phyloP scores from a whole-genome alignment of 2,329 filamentous ascomycete genomes.

The Pyricularia grisea region DNA sequence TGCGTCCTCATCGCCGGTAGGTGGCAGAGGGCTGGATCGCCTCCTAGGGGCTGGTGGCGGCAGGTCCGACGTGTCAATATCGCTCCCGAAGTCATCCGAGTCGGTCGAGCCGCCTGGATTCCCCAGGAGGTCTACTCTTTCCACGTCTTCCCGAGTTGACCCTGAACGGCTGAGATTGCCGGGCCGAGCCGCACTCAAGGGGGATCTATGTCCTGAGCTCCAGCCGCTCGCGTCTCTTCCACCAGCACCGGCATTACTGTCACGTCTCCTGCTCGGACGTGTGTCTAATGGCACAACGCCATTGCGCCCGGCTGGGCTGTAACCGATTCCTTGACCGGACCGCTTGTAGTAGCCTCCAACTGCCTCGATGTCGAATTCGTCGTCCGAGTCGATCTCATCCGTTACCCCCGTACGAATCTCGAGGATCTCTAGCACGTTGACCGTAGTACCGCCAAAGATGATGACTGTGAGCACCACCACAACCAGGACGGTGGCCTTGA shows the following conservation, averaged over 20 bases:
- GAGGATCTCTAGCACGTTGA: constrained; percentile 93
- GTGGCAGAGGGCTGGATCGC: constrained; percentile 28
- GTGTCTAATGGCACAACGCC: constrained; percentile 41
- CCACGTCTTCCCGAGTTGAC: constrained; percentile 36
- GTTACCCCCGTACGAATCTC: constrained; percentile 95
- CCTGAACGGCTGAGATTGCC: constrained; percentile 44
- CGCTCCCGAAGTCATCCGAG: constrained; percentile 47
- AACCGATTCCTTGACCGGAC: constrained; percentile 66
- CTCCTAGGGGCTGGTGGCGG: constrained; percentile 46
- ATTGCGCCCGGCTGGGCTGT: constrained; percentile 58
- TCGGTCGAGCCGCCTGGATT: constrained; percentile 37
- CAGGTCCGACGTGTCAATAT: constrained; percentile 58
- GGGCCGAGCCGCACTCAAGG: constrained; percentile 30
- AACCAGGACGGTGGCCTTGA: constrained; percentile 92
- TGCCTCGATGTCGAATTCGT: constrained; percentile 93
- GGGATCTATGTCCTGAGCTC: constrained; percentile 44
- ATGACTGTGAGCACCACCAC: constrained; percentile 97
- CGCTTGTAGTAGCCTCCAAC: constrained; percentile 76
- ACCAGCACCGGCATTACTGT: constrained; percentile 8
- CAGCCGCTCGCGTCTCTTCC: constrained; percentile 31
- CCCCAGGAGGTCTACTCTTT: constrained; percentile 47
- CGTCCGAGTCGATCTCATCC: constrained; percentile 93
- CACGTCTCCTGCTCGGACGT: constrained; percentile 5
- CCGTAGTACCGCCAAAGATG: constrained; percentile 95
- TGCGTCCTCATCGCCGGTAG: constrained; percentile 9